A percentile compares a stretch with the other conserved stretches of the same genome.
phyloP scores from a whole-genome alignment of 495 filamentous ascomycete genomes.

The Lineolata rhizophorae region DNA sequence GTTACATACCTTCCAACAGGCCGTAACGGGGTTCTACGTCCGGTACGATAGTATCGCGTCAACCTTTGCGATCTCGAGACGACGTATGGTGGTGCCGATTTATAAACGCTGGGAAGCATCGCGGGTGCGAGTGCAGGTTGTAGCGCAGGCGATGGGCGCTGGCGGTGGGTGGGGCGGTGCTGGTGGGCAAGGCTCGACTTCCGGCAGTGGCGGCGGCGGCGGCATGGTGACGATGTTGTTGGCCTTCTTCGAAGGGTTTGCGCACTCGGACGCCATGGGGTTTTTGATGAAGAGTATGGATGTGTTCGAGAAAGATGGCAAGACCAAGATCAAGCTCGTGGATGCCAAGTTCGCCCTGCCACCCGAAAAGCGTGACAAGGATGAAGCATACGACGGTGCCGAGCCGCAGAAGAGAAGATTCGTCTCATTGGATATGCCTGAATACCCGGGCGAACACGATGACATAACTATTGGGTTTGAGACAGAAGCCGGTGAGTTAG shows the following conservation, averaged over 20 bases:
- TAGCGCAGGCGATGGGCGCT: no score
- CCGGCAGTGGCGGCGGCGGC: no score
- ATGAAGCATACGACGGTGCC: constrained; percentile 10
- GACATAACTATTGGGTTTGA: constrained; percentile 75
- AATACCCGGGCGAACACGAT: constrained; percentile 77
- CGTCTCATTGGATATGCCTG: constrained; percentile 63
- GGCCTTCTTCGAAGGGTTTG: constrained; percentile 67
- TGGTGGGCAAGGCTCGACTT: neutral
- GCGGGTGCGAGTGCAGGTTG: constrained; percentile 52
- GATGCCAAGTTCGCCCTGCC: constrained; percentile 83
- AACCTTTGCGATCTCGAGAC: constrained; percentile 61
- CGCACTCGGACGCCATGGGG: constrained; percentile 67
- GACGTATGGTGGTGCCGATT: constrained; percentile 70
- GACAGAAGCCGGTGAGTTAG: constrained; percentile 43
- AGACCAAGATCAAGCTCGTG: constrained; percentile 43
- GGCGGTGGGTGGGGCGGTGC: no score
- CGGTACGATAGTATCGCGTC: constrained; percentile 50
- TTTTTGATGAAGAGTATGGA: constrained; percentile 67
- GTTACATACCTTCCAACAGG: constrained; percentile 52
- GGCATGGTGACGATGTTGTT: constrained; percentile 51
- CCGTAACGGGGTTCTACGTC: constrained; percentile 56
- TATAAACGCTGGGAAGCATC: constrained; percentile 78
- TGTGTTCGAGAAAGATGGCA: constrained; percentile 47
- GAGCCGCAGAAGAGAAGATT: constrained; percentile 30
- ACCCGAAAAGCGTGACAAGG: constrained; percentile 8